Evolutionary conservation across 257 asterid genomes (phyloP), one percentile per base, ranked within the genome.

Genomic region (Verbena officinalis): DNA sequence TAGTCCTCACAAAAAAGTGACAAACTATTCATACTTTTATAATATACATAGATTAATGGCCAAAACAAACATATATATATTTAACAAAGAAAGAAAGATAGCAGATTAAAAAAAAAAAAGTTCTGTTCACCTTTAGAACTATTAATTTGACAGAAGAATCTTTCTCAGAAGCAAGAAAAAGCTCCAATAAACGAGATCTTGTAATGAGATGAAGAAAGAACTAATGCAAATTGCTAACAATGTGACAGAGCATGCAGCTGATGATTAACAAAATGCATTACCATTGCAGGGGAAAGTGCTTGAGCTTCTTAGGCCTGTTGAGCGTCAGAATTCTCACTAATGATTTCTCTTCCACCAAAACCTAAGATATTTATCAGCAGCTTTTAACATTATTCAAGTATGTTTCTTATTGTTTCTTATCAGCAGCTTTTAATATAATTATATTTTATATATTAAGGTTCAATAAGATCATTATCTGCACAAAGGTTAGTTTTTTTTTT

Each of bases 221-320:
- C 40, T 11, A 45, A 43, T 46, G 59, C 7, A 48, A 21, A 55
- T 22, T 17, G n/a, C 40, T 17, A 36, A 21, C 31, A 59, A 24
- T 45, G 31, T 36, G 34, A 61, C 27, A 23, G 23, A 71, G 39
- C 42, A n/a, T n/a, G n/a, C n/a, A 54, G 44, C 21, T 20, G 57
- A 42, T 44, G 46, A 56, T 60, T 30, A 19, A 44, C 13, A 36
- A 4, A 62, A 40, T 13, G 19, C 82, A 54, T 89, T n/a, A 87
- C 99, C 97, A 93, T 93, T 33, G 70, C 72, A 7, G 20, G 61
- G n/a, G 95, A 83, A 34, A 79, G 88, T 13, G 97, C 97, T 90
- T 93, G 45, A 93, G 87, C 75, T 90, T 95, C 80, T 88, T 90
- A 38, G 96, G 87, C 72, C 97, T 77, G 77, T 93, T 93, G 53